Evolutionary conservation across 1,284 basidiomycete genomes (phyloP).

Genomic region (Pyrrhoderma lamaoense): DNA sequence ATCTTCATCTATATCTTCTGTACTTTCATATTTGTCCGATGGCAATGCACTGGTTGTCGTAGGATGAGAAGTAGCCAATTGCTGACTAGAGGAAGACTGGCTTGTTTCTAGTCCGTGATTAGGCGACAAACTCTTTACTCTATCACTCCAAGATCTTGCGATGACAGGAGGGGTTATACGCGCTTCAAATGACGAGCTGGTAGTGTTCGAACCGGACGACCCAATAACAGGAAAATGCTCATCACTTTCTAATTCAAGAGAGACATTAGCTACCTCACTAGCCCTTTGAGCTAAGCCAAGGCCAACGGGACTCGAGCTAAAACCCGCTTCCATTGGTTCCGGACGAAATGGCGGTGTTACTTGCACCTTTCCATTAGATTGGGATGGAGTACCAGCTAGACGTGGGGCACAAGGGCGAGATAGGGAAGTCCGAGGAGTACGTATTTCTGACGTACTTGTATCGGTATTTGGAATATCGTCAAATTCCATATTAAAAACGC

Average conservation of each 20-base stretch:
- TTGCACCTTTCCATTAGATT: constrained; percentile 37
- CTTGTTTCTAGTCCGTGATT: too few relatives aligned
- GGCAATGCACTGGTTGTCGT: too few relatives aligned
- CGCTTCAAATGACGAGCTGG: too few relatives aligned
- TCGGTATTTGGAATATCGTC: constrained; percentile 33
- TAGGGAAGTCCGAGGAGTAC: not conserved
- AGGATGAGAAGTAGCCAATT: too few relatives aligned
- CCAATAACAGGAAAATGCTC: not conserved
- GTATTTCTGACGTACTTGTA: constrained; percentile 17
- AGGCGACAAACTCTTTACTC: too few relatives aligned
- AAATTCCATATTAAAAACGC: constrained; percentile 51
- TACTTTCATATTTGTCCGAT: too few relatives aligned
- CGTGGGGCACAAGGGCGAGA: not conserved
- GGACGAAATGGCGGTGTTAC: constrained; percentile 28
- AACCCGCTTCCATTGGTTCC: constrained; percentile 38
- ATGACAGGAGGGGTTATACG: too few relatives aligned
- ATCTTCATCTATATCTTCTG: constrained; percentile 40
- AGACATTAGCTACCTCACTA: too few relatives aligned
- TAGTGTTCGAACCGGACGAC: not conserved
- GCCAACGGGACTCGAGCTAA: not conserved
- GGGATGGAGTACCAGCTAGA: constrained; percentile 19
- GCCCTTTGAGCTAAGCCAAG: constrained; percentile 1
- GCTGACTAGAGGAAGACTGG: too few relatives aligned
- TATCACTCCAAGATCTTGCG: too few relatives aligned
- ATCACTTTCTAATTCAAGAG: too few relatives aligned